phyloP scores from a whole-genome alignment of 768 basidiomycete genomes.

The Strobilomyces echinocephalus region DNA sequence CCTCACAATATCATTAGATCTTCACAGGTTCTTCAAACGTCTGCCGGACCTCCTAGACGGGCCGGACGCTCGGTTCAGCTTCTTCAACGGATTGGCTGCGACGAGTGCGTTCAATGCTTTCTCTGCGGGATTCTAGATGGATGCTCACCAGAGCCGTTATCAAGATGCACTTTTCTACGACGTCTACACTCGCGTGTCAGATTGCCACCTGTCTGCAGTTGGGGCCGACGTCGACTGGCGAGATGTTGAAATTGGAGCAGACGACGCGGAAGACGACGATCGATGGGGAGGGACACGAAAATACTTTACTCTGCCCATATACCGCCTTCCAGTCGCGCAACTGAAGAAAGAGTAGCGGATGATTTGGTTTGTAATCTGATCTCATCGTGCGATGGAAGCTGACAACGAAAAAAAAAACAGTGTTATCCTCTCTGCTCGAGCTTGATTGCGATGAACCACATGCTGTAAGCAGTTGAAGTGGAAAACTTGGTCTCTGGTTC shows the following conservation, averaged over 20 bases:
- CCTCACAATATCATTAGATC: conserved; percentile 35
- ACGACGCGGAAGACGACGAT: conserved; percentile 39
- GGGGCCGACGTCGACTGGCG: conserved; percentile 80
- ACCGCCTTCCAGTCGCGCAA: conserved; percentile 57
- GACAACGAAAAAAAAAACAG: neutral
- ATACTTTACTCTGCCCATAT: conserved; percentile 75
- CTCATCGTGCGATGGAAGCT: neutral
- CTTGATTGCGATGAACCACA: no score
- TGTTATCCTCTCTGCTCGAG: no score
- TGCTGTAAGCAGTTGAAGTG: no score
- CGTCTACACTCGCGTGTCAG: conserved; percentile 80
- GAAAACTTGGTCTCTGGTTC: no score
- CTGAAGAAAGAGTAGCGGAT: conserved; percentile 20
- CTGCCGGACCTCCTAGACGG: conserved; percentile 73
- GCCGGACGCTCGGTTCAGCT: conserved; percentile 78
- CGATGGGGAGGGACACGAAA: conserved; percentile 74
- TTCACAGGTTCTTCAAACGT: conserved; percentile 76
- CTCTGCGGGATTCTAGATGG: neutral
- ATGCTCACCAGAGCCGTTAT: conserved; percentile 1
- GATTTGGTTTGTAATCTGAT: neutral
- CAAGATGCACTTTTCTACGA: conserved; percentile 88
- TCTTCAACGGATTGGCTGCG: conserved; percentile 96
- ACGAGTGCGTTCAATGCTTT: conserved; percentile 58
- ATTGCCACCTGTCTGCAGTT: conserved; percentile 77
- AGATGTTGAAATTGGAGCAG: conserved; percentile 66